A percentile compares a stretch with the other conserved stretches of the same genome.
Conservation (phyloP, 2,329 filamentous ascomycete genomes). For the Massarina eburnea region DNA sequence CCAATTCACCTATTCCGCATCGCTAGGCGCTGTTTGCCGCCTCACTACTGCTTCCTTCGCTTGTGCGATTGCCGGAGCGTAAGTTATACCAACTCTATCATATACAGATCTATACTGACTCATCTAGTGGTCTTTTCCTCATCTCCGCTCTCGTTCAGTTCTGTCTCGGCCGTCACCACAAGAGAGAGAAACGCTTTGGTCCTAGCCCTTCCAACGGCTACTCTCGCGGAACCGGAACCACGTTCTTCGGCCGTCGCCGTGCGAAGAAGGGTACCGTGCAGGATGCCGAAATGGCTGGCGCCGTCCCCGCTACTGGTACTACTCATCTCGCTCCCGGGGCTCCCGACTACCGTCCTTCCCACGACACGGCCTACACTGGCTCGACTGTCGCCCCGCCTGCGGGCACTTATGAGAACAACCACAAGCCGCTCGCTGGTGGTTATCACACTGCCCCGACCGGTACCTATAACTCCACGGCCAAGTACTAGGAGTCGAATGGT, state of each 20-base stretch:
- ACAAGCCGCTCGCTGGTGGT: constrained; percentile 39
- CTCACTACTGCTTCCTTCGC: constrained; percentile 78
- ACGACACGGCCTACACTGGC: constrained; percentile 55
- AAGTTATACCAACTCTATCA: constrained; percentile 38
- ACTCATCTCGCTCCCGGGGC: constrained; percentile 22
- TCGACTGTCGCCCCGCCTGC: constrained; percentile 48
- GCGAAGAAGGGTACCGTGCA: constrained; percentile 39
- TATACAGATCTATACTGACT: constrained; percentile 8
- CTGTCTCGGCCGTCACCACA: constrained; percentile 68
- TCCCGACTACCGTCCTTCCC: constrained; percentile 46
- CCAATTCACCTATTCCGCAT: constrained; percentile 49
- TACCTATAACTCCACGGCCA: constrained; percentile 37
- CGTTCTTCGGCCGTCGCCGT: constrained; percentile 48
- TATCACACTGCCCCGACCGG: constrained; percentile 51
- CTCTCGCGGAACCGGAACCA: constrained; percentile 60
- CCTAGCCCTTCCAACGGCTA: constrained; percentile 68
- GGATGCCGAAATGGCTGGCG: constrained; percentile 49
- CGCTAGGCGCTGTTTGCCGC: constrained; percentile 65
- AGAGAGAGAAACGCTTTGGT: constrained; percentile 72
- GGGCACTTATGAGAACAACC: constrained; percentile 34
- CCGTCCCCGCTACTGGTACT: constrained; percentile 23
- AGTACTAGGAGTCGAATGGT: constrained; percentile 21
- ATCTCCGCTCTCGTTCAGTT: constrained; percentile 71
- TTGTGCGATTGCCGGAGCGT: constrained; percentile 77
- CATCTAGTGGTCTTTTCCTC: constrained; percentile 69